Base-by-base conservation (phyloP, 495 filamentous ascomycete species). In the Lophium mytilinum region DNA sequence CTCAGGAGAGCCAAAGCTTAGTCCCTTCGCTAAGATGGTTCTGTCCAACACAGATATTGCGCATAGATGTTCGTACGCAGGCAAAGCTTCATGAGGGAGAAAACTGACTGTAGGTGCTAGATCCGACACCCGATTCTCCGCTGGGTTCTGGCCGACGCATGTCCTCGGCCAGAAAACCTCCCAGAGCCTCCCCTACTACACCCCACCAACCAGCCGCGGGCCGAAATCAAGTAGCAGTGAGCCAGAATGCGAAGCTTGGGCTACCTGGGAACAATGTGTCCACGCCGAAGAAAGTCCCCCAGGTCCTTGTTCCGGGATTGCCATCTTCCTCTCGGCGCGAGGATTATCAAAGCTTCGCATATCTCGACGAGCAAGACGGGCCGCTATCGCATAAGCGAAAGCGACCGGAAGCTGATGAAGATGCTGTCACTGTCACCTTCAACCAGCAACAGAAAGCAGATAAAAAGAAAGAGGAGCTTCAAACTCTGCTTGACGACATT, bases 381-480 rank as follows among this genome's bases (percentile, higher is more conserved):
- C 49, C 57, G 8, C 55, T 56, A 14, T 57, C 63, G 17, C 61
- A 58, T 35, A 61, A 58, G 33, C 58, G 60, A 5, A 76, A 76
- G 56, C 66, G 68, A 41, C 58, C 68, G 52, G 71, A 73, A 49
- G 57, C 53, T n/a, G 56, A 57, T 21, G 50, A 59, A n/a, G 63
- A 53, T 18, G 40, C 50, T 3, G 19, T 50, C 53, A 63, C 51
- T 49, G 61, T 56, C 61, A 71, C 24, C 58, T 71, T 56, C 45
- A 89, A 90, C 65, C 85, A 93, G 65, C 83, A 87, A 53, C 87
- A 90, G 57, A 85, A 90, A 64, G 84, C 88, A 3, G 85, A 94
- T 62, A 76, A 81, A 3, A 83, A 83, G 47, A 74, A 89, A 46
- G 70, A 83, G 43, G 82, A 83, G 37, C 69, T 96, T 12, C 80